These are phyloP conservation scores for Irpex lacteus DNA, from an alignment of 1,284 basidiomycete genomes.

Conservation along the genomic window DNA sequence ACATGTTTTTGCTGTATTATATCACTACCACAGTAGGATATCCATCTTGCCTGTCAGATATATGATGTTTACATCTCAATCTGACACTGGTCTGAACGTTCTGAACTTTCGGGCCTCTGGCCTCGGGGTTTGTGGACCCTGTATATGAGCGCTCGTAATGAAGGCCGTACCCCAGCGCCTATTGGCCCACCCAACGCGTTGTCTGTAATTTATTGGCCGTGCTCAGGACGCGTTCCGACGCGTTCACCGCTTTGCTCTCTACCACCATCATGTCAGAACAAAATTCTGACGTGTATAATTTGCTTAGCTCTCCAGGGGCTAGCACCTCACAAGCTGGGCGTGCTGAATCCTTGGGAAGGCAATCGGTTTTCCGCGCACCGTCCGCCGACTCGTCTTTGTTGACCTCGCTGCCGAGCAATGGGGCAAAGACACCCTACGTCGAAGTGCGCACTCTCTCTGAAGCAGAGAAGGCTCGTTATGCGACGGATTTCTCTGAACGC, in stretches of 20 bases:
- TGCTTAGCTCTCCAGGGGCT: background rate
- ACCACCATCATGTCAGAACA: background rate
- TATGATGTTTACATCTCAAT: too few relatives aligned
- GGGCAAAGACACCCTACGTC: background rate
- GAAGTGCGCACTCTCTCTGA: background rate
- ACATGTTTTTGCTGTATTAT: too few relatives aligned
- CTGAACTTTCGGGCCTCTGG: too few relatives aligned
- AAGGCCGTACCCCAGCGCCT: background rate
- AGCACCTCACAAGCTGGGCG: background rate
- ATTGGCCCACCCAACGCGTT: background rate
- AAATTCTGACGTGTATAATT: background rate
- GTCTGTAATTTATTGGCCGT: background rate
- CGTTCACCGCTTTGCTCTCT: background rate
- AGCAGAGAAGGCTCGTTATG: background rate
- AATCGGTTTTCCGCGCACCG: background rate
- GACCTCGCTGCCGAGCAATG: background rate
- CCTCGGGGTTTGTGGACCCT: too few relatives aligned
- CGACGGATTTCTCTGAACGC: slow-evolving; percentile 16
- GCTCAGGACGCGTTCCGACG: background rate
- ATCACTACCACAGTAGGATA: too few relatives aligned
- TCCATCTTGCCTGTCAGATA: too few relatives aligned
- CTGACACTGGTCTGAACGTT: too few relatives aligned
- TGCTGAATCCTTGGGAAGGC: background rate
- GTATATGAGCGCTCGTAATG: background rate
- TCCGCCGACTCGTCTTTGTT: background rate